phyloP scores from a whole-genome alignment of 371 early-diverging fungal genomes.

The Umbelopsis sp. region DNA sequence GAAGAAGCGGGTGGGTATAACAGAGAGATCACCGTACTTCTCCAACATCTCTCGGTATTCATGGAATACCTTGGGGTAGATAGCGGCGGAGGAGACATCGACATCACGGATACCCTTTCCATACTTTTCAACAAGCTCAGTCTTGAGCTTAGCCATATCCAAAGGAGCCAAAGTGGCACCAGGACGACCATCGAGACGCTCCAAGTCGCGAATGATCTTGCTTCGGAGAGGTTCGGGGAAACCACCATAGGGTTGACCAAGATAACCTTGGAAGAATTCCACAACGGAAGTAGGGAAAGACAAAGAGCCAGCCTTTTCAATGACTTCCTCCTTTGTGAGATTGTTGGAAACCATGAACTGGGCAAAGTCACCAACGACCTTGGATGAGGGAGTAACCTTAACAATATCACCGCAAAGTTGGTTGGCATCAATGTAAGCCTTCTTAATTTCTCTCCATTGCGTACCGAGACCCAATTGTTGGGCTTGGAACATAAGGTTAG shows the following conservation, averaged over 20 bases:
- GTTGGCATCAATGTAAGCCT: conserved; percentile 90
- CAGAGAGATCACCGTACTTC: conserved; percentile 83
- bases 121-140: conserved; percentile 77
- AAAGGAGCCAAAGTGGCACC: conserved; percentile 81
- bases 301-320: conserved; percentile 72
- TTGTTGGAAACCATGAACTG: conserved; percentile 96
- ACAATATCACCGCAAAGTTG: conserved; percentile 92
- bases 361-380: conserved; percentile 96
- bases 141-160: conserved; percentile 75
- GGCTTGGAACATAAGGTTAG: conserved; percentile 96
- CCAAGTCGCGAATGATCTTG: conserved; percentile 77
- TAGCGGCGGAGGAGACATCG: conserved; percentile 85
- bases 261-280: conserved; percentile 94
- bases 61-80: conserved; percentile 95
- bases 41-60: conserved; percentile 76
- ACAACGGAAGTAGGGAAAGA: conserved; percentile 94
- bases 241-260: conserved; percentile 94
- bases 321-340: conserved; percentile 73
- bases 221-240: conserved; percentile 91
- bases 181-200: conserved; percentile 84
- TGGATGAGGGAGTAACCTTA: conserved; percentile 96
- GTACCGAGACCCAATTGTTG: conserved; percentile 91
- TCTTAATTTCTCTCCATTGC: conserved; percentile 92
- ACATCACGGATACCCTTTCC: conserved; percentile 79
- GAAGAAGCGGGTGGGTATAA: conserved; percentile 91